Percentiles rank a stretch among this genome's conserved stretches.
Conservation (phyloP, 2,329 filamentous ascomycete species). For the Penicillium sp. region DNA sequence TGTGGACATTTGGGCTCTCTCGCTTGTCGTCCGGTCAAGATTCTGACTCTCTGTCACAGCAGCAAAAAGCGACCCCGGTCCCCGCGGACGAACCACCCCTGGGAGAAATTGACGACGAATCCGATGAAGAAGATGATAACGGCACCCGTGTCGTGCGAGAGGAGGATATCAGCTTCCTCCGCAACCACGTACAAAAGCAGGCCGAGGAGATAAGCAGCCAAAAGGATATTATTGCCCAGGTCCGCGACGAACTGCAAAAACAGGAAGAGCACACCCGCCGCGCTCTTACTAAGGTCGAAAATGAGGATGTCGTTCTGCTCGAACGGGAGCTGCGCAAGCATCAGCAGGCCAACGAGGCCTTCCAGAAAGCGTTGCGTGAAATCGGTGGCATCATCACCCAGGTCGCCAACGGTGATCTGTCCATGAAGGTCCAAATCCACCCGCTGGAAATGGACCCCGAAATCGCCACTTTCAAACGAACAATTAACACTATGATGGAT, state of each 20-base stretch:
- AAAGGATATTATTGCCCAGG: slow-evolving; percentile 72
- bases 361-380: slow-evolving; percentile 91
- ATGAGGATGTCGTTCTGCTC: slow-evolving; percentile 75
- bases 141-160: slow-evolving; percentile 52
- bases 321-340: slow-evolving; percentile 94
- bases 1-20: slow-evolving; percentile 30
- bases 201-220: slow-evolving; percentile 84
- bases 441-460: slow-evolving; percentile 95
- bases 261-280: slow-evolving; percentile 78
- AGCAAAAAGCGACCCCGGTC: slow-evolving; percentile 33
- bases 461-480: slow-evolving; percentile 94
- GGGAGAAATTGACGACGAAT: slow-evolving; percentile 28
- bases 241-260: slow-evolving; percentile 75
- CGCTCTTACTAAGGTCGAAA: slow-evolving; percentile 72
- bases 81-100: slow-evolving; percentile 28
- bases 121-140: slow-evolving; percentile 43
- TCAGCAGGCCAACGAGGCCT: slow-evolving; percentile 94
- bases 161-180: slow-evolving; percentile 73
- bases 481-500: slow-evolving; percentile 99
- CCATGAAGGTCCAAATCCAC: slow-evolving; percentile 93
- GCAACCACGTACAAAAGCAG: slow-evolving; percentile 86
- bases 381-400: slow-evolving; percentile 96
- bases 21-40: slow-evolving; percentile 27
- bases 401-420: slow-evolving; percentile 87
- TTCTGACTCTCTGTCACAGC: slow-evolving; percentile 31